Evolutionary conservation across 148 eudicot species (phyloP).

Genomic region (Camellia granthamiana): DNA sequence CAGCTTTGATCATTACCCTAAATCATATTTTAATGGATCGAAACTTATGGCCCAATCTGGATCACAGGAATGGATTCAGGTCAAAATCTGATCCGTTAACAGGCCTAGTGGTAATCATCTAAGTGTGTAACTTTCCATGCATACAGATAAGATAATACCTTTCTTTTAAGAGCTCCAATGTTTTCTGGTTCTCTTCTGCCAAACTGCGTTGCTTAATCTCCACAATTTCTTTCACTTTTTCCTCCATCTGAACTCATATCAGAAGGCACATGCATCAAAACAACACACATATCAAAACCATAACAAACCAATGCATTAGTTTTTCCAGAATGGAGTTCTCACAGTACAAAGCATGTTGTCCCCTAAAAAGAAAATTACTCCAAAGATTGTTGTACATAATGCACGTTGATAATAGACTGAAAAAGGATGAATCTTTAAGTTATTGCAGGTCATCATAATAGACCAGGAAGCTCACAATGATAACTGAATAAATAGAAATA

Average conservation of each 20-base stretch:
- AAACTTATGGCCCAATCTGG: not conserved
- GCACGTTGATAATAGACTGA: no score
- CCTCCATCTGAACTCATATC: slow-evolving; percentile 71
- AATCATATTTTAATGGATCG: not conserved
- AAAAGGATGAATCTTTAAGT: no score
- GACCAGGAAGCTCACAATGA: no score
- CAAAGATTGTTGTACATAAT: no score
- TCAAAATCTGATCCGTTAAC: not conserved
- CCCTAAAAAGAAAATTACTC: no score
- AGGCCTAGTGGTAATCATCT: not conserved
- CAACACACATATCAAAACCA: not conserved
- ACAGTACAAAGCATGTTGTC: no score
- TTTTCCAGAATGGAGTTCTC: not conserved
- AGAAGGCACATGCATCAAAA: slow-evolving; percentile 8
- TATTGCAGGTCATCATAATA: no score
- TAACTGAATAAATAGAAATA: no score
- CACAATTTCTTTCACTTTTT: slow-evolving; percentile 94
- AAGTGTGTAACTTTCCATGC: not conserved
- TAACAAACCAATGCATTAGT: not conserved
- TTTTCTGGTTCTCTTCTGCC: slow-evolving; percentile 98
- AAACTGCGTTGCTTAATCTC: slow-evolving; percentile 98
- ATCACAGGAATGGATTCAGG: not conserved
- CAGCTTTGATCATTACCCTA: not conserved
- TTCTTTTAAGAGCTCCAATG: slow-evolving; percentile 84
- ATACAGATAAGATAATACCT: slow-evolving; percentile 42